Evolutionary conservation across 495 filamentous ascomycete species (phyloP), one percentile per base, ranked within the genome.

Genomic region (Paragyromitra xinjiangensis): DNA sequence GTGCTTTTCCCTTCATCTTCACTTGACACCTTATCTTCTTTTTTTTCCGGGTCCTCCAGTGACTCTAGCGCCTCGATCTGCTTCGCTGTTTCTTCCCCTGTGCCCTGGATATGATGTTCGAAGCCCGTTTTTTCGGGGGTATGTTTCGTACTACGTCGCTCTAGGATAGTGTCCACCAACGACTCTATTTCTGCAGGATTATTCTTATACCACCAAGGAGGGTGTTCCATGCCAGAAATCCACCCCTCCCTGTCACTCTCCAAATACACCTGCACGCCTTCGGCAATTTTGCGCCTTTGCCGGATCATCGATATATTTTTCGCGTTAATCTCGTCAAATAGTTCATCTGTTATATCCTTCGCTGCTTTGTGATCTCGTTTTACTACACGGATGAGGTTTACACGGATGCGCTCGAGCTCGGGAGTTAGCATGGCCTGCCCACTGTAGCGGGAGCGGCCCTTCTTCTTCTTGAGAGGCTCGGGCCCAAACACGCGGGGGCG

Each of bases 151-250:
- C 16, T 11, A 22, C 22, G 19, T 26, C 9, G 12, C 12, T 56
- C 61, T 0, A 48, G n/a, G n/a, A 65, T 45, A n/a, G 7, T 26
- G 4, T 64, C 55, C 5, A 45, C 73, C 19, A 78, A 58, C 1
- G 1, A 24, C 3, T 16, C 6, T 6, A 78, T 5, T 0, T 16
- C 37, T 2, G 12, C 14, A 4, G 34, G 16, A n/a, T 70, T 1
- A 4, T 37, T 5, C 14, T 11, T 37, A 45, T 64, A 78, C 73
- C 65, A 78, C 56, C 72, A 75, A 8, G 64, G 26, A 1, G 76
- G 76, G 64, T 78, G 64, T 11, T 78, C 44, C 73, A 78, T 71
- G 16, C 48, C 76, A 0, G 34, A 9, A n/a, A 78, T 0, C 76
- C 76, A 71, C 14, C 68, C 42, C 22, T 39, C 24, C 1, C 42